phyloP scores from a whole-genome alignment of 2,329 filamentous ascomycete genomes.

The Purpureocillium lavendulum region DNA sequence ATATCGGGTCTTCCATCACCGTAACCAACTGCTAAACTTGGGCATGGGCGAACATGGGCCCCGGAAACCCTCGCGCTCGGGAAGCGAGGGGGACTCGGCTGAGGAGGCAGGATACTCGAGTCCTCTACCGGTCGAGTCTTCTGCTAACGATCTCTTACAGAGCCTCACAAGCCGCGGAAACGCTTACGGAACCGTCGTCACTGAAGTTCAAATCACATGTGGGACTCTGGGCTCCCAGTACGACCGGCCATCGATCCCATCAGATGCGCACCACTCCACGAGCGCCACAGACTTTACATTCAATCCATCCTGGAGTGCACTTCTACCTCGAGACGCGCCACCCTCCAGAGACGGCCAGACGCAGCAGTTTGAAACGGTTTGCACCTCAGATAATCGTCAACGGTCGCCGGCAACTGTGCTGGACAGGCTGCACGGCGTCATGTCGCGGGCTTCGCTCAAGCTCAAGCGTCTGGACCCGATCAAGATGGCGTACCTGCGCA shows the following conservation, averaged over 20 bases:
- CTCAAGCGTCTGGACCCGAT: conserved; percentile 38
- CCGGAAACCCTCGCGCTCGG: conserved; percentile 13
- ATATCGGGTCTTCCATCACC: conserved; percentile 49
- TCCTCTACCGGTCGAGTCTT: not conserved
- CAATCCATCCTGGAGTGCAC: not conserved
- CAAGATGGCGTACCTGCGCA: conserved; percentile 51
- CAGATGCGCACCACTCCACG: conserved; percentile 5
- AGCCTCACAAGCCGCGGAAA: conserved; percentile 13
- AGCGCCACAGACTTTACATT: not conserved
- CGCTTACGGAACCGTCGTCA: conserved; percentile 38
- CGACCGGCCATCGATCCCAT: conserved; percentile 6
- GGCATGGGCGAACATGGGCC: conserved; percentile 13
- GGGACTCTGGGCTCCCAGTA: conserved; percentile 11
- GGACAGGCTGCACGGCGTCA: conserved; percentile 14
- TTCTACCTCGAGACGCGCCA: conserved; percentile 3
- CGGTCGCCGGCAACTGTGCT: conserved; percentile 8
- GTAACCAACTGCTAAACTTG: conserved; percentile 45
- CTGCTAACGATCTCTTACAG: conserved; percentile 14
- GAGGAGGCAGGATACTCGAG: conserved; percentile 20
- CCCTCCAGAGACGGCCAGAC: conserved; percentile 5
- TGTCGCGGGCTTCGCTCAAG: conserved; percentile 20
- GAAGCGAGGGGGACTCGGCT: conserved; percentile 20
- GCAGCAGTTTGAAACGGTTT: conserved; percentile 20
- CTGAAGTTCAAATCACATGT: conserved; percentile 37
- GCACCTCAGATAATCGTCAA: conserved; percentile 15